Base-by-base conservation (phyloP, 495 filamentous ascomycete genomes). In the Penicillium diatomitis region DNA sequence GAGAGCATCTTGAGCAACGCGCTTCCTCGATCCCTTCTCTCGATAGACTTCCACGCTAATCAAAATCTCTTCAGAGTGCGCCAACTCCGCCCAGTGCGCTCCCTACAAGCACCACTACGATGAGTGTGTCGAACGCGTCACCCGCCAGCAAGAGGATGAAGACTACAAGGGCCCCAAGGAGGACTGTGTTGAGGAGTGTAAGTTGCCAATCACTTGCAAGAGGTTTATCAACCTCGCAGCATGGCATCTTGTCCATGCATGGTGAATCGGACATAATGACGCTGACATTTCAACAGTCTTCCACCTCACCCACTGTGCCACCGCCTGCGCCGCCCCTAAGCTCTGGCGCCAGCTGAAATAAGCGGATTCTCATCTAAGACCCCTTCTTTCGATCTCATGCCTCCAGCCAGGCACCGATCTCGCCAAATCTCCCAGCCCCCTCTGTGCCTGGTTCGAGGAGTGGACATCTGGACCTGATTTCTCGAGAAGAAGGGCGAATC, bases 151-250 rank as follows among this genome's bases (percentile, higher is more conserved):
- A 56, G 80, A 86, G 57, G 73, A 77, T 58, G 83, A 77, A 55
- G 73, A 77, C 63, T 75, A 77, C 68, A 71, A 78, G 65, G 78
- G 72, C 8, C 68, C 76, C 51, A 78, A 84, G 61, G 92, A 98
- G 78, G 91, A 98, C 75, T 98, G 92, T 60, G 87, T 98, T 54
- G 92, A 98, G 77, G 92, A 98, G 79, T 98, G 92, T 96, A 84
- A 75, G 90, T 81, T 48, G 6, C 11, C 20, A 4, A 40, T 20
- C 30, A 9, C n/a, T 31, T 9, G 3, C 6, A 28, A 29, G 29
- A 34, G 5, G 2, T 30, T 29, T 29, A 9, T 33, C 20, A 20
- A 20, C 20, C 20, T 20, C 20, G 20, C 20, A 20, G 20, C 20
- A 20, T 20, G 20, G 20, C 20, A 20, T 20, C 2, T 1, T 20